phyloP scores from a whole-genome alignment of 768 basidiomycete species.

The Clitopilus passeckerianus region DNA sequence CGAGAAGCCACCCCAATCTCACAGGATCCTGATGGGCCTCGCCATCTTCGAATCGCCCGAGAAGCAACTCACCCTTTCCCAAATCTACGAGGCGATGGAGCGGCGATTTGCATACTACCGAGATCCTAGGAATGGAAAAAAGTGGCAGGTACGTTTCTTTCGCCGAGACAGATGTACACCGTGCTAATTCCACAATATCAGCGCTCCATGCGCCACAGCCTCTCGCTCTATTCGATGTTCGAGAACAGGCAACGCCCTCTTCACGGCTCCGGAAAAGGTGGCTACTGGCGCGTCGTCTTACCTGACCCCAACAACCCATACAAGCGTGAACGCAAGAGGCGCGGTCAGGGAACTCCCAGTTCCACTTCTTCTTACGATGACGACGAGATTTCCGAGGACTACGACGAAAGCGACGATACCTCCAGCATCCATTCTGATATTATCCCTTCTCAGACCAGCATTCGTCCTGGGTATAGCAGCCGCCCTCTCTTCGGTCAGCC shows the following conservation, averaged over 20 bases:
- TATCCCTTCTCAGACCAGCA: neutral
- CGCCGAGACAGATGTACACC: neutral
- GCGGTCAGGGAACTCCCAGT: neutral
- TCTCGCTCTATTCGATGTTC: neutral
- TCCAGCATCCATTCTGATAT: neutral
- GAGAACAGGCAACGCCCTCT: neutral
- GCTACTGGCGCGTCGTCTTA: neutral
- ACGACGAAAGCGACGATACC: neutral
- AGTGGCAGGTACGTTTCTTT: neutral
- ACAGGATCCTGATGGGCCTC: neutral
- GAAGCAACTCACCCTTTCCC: neutral
- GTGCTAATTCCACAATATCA: neutral
- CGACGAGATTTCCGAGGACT: neutral
- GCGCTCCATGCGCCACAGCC: neutral
- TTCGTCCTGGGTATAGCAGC: neutral
- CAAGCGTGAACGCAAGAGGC: neutral
- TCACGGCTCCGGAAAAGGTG: neutral
- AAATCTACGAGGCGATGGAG: neutral
- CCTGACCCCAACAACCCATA: neutral
- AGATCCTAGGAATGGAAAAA: neutral
- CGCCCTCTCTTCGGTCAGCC: neutral
- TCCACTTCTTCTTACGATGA: neutral
- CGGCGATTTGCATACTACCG: neutral
- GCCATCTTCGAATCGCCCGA: neutral
- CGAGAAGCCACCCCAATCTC: neutral